phyloP scores from a whole-genome alignment of 2,329 filamentous ascomycete species.

The Claviceps sp. region DNA sequence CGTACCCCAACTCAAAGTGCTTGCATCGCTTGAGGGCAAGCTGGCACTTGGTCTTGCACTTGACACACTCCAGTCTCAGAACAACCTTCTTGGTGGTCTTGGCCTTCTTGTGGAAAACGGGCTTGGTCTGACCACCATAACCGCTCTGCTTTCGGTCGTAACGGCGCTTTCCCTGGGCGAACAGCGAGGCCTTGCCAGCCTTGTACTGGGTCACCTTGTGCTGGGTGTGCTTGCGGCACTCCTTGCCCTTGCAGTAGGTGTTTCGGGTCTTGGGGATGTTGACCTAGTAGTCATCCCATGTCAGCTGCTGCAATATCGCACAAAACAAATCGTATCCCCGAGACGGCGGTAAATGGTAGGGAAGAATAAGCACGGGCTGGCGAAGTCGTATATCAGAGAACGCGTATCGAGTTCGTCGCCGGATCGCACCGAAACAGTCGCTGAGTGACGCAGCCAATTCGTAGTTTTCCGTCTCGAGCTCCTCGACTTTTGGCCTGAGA shows the following conservation, averaged over 20 bases:
- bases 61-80: constrained; percentile 91
- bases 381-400: background rate
- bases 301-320: constrained; percentile 3
- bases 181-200: constrained; percentile 89
- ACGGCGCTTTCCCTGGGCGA: constrained; percentile 98
- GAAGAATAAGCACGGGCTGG: background rate
- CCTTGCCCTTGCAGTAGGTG: constrained; percentile 95
- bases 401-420: background rate
- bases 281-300: constrained; percentile 43
- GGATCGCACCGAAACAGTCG: background rate
- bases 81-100: constrained; percentile 99
- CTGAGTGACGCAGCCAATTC: background rate
- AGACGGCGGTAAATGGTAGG: background rate
- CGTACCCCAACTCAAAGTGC: constrained; percentile 99
- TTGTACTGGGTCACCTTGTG: constrained; percentile 97
- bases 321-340: background rate
- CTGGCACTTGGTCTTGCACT: constrained; percentile 97
- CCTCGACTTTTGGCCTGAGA: background rate
- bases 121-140: constrained; percentile 99
- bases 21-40: constrained; percentile 99
- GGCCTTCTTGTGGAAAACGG: constrained; percentile 99
- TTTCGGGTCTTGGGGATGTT: constrained; percentile 97
- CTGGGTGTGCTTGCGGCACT: constrained; percentile 83
- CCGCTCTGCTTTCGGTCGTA: constrained; percentile 98
- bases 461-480: background rate